Evolutionary conservation across 2,329 filamentous ascomycete genomes (phyloP), one percentile per base, ranked within the genome.

Genomic region (Lasiodiplodia hormozganensis): DNA sequence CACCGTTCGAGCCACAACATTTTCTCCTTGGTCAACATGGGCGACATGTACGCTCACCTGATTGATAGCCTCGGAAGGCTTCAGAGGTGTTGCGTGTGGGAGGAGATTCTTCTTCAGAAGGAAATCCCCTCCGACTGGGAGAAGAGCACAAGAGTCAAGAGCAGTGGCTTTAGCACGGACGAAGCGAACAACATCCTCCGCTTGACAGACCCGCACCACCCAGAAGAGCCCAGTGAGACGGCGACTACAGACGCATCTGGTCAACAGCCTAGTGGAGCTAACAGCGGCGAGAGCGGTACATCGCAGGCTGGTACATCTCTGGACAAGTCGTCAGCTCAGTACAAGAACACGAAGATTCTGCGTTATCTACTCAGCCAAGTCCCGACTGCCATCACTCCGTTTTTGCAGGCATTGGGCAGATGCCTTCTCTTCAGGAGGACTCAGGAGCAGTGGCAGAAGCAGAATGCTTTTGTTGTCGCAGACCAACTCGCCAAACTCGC

Each of bases 341-440:
- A 90, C 77, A 88, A 91, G 76, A 99, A 98, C 77, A 93, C 91
- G 51, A 89, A 91, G 75, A 90, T 88, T 14, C 84, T 98, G 54
- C 88, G 91, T 47, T 90, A 90, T 72, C 83, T 98, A 12, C 85
- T 98, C 14, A 90, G 91, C 74, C 90, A 92, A 40, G 87, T 96
- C 73, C 90, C 94, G 25, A 89, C 89, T 10, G 90, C 90, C 3
- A 91, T 94, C n/a, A 91, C 93, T 21, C 90, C 92, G 0, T 92
- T 98, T 73, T 91, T 97, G 76, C 93, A 97, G 75, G 90, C 89
- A 1, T 83, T 98, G 53, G 95, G 95, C 14, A 96, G 93, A 78
- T 88, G 91, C 18, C 83, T 98, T 25, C 85, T 97, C 4, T 88
- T 89, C 53, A 91, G 93, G 69, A 89, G 94, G 62, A 89, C 89